These are phyloP conservation scores for Daldinia concentrica DNA, from an alignment of 495 filamentous ascomycete species.

Conservation along the genomic window DNA sequence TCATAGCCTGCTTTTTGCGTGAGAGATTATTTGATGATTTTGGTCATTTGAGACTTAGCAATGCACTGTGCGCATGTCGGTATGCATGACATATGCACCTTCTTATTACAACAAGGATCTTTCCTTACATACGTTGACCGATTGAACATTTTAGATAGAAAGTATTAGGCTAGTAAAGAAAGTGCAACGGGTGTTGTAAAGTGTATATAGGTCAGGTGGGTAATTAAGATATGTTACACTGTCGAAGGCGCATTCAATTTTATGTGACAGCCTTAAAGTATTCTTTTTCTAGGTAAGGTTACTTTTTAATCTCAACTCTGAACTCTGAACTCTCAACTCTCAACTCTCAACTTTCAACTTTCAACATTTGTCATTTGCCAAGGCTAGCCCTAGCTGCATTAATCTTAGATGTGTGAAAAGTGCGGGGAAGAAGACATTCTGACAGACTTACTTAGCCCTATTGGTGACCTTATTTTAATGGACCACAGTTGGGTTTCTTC, in stretches of 20 bases:
- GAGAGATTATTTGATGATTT: neutral
- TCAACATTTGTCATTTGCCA: neutral
- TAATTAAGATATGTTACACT: neutral
- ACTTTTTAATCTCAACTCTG: no score
- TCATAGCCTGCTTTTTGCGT: neutral
- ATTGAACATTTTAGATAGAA: neutral
- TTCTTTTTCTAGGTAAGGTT: no score
- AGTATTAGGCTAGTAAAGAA: neutral
- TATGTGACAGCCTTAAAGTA: no score
- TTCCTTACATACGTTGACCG: no score
- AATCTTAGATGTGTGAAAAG: neutral
- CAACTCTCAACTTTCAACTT: neutral
- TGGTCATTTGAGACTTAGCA: neutral
- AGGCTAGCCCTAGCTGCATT: neutral
- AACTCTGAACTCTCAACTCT: neutral
- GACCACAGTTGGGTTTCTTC: neutral
- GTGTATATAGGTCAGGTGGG: no score
- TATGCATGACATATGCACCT: neutral
- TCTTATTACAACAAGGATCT: neutral
- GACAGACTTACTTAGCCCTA: neutral
- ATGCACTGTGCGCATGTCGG: neutral
- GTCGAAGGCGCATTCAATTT: no score
- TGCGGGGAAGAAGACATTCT: neutral
- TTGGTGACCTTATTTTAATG: neutral
- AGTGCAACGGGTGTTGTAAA: neutral